Base-by-base conservation (phyloP, 139 green algal species). In the Tetratostichococcus sp. region DNA sequence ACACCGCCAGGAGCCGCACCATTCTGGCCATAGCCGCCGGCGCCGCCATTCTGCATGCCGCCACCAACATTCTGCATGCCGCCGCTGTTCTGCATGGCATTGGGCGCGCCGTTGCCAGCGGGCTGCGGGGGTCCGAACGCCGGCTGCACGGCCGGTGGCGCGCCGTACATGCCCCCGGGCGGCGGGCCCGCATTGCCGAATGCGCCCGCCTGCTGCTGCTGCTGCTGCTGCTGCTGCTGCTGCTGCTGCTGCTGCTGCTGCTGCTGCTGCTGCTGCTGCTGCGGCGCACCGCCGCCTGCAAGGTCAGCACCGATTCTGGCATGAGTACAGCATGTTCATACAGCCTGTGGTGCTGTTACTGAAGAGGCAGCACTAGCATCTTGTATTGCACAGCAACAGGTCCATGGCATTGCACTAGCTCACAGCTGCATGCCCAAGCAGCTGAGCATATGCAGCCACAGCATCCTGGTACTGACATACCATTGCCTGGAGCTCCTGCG, bases 11-110 rank as follows among this genome's bases (percentile, higher is more conserved):
- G 34, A 50, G 8, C 39, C 39, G 8, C 39, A 50, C 39, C 39
- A 50, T 50, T 50, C n/a, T 50, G 69, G 22, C 74, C 69, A 74
- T 85, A 87, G 28, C 33, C 72, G 35, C 67, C n/a, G 77, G 39
- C 33, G 31, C 33, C 42, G 34, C 31, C 43, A 65, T 31, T 42
- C n/a, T 62, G 69, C 19, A 22, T 35, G 32, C 74, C 74, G 35
- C 74, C 81, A 58, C 21, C 8, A 11, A 6, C 39, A 21, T 6
- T 6, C 35, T 42, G 57, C n/a, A 35, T 62, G 22, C 74, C 69
- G 70, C 84, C 85, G 31, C 35, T 65, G 35, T 43, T 25, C 70
- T 22, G 30, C 16, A 30, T 31, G 34, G 23, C 43, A 42, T 19
- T 30, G 26, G 30, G 69, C 19, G 23, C 43, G 32, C 74, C 70